These are phyloP conservation scores for Zymoseptoria crescenta DNA, from an alignment of 2,329 filamentous ascomycete genomes.

Conservation along the genomic window DNA sequence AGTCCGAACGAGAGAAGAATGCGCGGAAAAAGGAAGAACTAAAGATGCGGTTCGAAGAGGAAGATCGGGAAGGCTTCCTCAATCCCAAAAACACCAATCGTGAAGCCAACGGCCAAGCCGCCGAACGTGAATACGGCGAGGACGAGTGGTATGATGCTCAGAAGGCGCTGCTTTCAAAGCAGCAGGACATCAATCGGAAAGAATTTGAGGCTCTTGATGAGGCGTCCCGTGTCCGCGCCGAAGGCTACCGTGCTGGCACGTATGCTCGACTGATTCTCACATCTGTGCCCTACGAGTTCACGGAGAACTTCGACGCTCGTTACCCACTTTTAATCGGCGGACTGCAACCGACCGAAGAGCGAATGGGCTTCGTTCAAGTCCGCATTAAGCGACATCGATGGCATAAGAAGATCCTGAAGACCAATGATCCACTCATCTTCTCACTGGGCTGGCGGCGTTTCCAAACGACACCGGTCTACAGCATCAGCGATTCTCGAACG, in stretches of 20 bases:
- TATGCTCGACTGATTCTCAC: slow-evolving; percentile 89
- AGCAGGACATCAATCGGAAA: slow-evolving; percentile 90
- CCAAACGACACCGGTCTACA: slow-evolving; percentile 87
- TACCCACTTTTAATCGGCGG: slow-evolving; percentile 85
- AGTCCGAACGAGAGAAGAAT: slow-evolving; percentile 76
- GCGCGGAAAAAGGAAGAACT: slow-evolving; percentile 90
- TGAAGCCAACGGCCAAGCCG: slow-evolving; percentile 54
- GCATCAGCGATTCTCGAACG: slow-evolving; percentile 85
- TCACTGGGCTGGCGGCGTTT: slow-evolving; percentile 94
- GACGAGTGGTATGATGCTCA: slow-evolving; percentile 98
- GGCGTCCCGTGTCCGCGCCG: slow-evolving; percentile 70
- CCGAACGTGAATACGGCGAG: slow-evolving; percentile 79
- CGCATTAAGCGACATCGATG: slow-evolving; percentile 95
- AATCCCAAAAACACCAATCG: slow-evolving; percentile 78
- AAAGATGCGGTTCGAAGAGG: slow-evolving; percentile 89
- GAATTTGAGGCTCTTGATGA: slow-evolving; percentile 88
- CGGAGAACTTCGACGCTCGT: slow-evolving; percentile 69
- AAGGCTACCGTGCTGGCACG: slow-evolving; percentile 84
- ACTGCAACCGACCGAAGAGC: slow-evolving; percentile 85
- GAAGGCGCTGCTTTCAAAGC: slow-evolving; percentile 89
- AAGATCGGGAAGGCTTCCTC: slow-evolving; percentile 91
- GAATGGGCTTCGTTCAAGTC: slow-evolving; percentile 91
- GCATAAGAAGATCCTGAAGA: slow-evolving; percentile 99
- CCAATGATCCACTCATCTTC: slow-evolving; percentile 94
- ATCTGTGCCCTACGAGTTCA: slow-evolving; percentile 84